These are phyloP conservation scores for Verticillium nonalfalfae DNA, from an alignment of 2,329 filamentous ascomycete genomes.

Conservation along the genomic window DNA sequence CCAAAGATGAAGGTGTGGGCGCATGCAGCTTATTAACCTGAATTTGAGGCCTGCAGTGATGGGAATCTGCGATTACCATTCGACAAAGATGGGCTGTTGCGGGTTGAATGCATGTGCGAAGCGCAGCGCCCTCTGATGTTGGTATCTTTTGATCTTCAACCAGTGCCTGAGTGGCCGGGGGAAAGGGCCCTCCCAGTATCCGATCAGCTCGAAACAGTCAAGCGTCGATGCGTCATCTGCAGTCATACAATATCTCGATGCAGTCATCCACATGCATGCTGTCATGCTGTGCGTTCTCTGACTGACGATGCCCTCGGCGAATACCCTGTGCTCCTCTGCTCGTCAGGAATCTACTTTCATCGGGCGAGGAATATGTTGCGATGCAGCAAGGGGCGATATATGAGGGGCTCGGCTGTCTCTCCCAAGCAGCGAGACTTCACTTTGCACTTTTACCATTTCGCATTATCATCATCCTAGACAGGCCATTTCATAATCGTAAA, in stretches of 20 bases:
- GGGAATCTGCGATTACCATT: too few relatives aligned
- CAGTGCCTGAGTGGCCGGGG: too few relatives aligned
- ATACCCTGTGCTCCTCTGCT: too few relatives aligned
- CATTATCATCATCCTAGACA: neutral
- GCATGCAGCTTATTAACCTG: too few relatives aligned
- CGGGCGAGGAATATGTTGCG: neutral
- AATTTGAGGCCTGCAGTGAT: too few relatives aligned
- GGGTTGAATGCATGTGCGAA: too few relatives aligned
- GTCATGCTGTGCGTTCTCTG: neutral
- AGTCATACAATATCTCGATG: neutral
- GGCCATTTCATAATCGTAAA: neutral
- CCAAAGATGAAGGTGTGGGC: too few relatives aligned
- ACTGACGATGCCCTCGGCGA: neutral
- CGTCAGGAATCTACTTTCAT: too few relatives aligned
- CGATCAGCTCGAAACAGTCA: neutral
- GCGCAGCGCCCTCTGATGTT: too few relatives aligned
- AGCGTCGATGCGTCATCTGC: neutral
- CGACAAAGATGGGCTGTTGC: too few relatives aligned
- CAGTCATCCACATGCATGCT: neutral
- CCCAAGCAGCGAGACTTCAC: neutral
- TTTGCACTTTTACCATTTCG: neutral
- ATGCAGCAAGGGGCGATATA: neutral
- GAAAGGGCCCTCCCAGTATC: too few relatives aligned
- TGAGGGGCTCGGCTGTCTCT: neutral
- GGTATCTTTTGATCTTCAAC: too few relatives aligned